These are phyloP conservation scores for Wickerhamiella alocasiicola DNA, from an alignment of 805 yeast species.

Conservation along the genomic window DNA sequence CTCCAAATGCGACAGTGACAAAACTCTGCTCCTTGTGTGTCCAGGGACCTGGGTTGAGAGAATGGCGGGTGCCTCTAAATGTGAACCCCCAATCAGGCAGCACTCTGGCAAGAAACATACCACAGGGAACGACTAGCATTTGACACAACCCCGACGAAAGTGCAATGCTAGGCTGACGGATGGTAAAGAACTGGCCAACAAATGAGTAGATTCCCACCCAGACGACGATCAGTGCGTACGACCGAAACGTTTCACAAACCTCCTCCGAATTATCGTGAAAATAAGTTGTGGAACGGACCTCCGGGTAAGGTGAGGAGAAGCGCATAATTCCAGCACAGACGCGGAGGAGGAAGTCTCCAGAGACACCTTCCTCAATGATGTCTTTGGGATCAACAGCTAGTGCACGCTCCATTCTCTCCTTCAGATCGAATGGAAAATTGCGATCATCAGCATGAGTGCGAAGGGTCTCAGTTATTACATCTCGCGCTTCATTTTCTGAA, in stretches of 20 bases:
- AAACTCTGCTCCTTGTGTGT: slow-evolving; percentile 25
- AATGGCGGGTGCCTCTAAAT: slow-evolving; percentile 29
- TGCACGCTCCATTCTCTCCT: background rate
- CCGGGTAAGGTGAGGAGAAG: slow-evolving; percentile 45
- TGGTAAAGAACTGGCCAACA: slow-evolving; percentile 43
- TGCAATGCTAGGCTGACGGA: slow-evolving; percentile 42
- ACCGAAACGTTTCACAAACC: slow-evolving; percentile 39
- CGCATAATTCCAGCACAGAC: slow-evolving; percentile 33
- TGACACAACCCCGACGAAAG: slow-evolving; percentile 43
- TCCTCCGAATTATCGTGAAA: slow-evolving; percentile 35
- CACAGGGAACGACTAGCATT: slow-evolving; percentile 49
- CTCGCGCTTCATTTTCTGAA: slow-evolving; percentile 8
- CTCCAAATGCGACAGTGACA: slow-evolving; percentile 29
- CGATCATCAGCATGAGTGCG: slow-evolving; percentile 6
- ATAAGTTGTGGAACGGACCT: slow-evolving; percentile 43
- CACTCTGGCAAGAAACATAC: slow-evolving; percentile 32
- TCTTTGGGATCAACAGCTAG: background rate
- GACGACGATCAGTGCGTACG: slow-evolving; percentile 36
- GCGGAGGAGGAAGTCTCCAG: slow-evolving; percentile 18
- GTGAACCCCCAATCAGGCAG: slow-evolving; percentile 38
- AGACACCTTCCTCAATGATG: background rate
- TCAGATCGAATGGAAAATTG: background rate
- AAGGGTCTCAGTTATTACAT: background rate
- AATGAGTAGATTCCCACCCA: slow-evolving; percentile 44
- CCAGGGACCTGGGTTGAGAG: slow-evolving; percentile 55